phyloP scores from a whole-genome alignment of 2,329 filamentous ascomycete species.

The Fusarium circinatum region DNA sequence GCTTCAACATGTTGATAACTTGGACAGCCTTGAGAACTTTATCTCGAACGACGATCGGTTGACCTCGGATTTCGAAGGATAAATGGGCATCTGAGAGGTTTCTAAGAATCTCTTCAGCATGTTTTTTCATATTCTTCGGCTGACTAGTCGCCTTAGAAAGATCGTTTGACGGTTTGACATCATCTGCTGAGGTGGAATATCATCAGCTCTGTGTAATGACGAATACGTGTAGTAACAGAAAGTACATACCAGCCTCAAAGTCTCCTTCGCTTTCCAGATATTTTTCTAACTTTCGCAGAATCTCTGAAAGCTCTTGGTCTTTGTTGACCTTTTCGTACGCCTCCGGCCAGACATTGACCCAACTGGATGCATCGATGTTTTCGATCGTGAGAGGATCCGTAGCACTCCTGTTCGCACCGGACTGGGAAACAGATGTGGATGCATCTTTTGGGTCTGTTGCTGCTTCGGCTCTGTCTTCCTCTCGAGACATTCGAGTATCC shows the following conservation, averaged over 20 bases:
- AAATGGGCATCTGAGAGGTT: rapidly evolving
- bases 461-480: too few species aligned
- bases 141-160: too few species aligned
- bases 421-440: rapidly evolving
- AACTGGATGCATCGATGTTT: rapidly evolving
- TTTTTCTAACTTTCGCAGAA: rapidly evolving
- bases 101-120: too few species aligned
- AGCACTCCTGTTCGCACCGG: rapidly evolving
- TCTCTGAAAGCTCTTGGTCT: rapidly evolving
- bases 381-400: rapidly evolving
- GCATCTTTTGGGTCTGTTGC: rapidly evolving
- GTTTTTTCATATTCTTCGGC: too few species aligned
- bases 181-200: rapidly evolving
- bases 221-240: rapidly evolving
- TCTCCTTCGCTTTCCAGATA: rapidly evolving
- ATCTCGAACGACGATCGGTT: not conserved
- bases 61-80: rapidly evolving
- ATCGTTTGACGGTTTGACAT: rapidly evolving
- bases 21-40: too few species aligned
- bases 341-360: rapidly evolving
- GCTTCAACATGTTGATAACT: too few species aligned
- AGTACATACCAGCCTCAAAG: rapidly evolving
- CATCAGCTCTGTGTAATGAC: rapidly evolving
- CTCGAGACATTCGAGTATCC: too few species aligned
- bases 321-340: rapidly evolving